Evolutionary conservation across 1,284 basidiomycete species (phyloP), one percentile per base, ranked within the genome.

Genomic region (Schizopora paradoxa): DNA sequence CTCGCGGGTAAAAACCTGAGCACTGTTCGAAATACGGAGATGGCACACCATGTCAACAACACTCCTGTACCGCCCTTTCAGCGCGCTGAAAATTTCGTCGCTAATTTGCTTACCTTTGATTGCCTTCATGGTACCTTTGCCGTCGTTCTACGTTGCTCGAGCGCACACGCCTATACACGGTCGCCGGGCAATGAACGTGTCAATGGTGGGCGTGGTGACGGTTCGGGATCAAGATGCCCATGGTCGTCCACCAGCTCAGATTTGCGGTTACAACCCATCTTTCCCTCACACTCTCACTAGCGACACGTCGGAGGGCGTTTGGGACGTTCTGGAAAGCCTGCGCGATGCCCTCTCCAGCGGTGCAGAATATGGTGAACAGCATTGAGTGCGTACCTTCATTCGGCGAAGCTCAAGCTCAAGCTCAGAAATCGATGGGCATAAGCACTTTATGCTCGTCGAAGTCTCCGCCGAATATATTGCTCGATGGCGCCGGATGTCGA

Each of bases 11-110:
- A 16, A 23, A 39, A n/a, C 38, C 11, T 38, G 16, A 37, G 16
- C 10, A 35, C 29, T 10, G 28, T 39, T 35, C 22, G 39, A 36
- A 22, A 53, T 21, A 28, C 18, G 43, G 18, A 10, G n/a, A 27
- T n/a, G 22, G 57, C 76, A 55, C 52, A 86, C 86, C 86, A 89
- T 54, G 80, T 86, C 43, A 90, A 66, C 52, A 89, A 73, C 42
- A 86, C 66, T 32, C 86, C 84, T 86, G 48, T 42, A 51, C 39
- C 25, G 19, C n/a, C 14, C 16, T 27, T 43, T 23, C 29, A 32
- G 43, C 23, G 47, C 48, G 45, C 34, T 41, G 23, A 25, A 41
- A 4, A 16, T 28, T 25, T 19, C n/a, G 31, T 41, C 38, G 10
- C 11, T 25, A 22, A 37, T 8, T 39, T 18, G 56, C 70, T 32